Evolutionary conservation across 306 rosid species (phyloP).

Genomic region (Bauhinia variegata): DNA sequence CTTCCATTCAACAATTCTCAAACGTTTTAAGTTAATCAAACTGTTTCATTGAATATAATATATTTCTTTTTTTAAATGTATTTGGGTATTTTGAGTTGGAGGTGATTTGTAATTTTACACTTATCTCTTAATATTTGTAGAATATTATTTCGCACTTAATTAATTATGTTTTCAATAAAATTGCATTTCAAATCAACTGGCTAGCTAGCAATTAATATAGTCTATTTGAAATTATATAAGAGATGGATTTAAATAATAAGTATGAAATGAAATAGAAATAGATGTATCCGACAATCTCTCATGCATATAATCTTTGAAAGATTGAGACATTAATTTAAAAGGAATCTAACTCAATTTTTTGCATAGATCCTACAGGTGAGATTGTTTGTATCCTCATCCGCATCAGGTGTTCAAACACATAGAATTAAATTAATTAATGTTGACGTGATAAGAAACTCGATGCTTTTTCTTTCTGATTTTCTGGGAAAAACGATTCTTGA

Average conservation of each 20-base stretch:
- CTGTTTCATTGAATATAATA: too few relatives aligned
- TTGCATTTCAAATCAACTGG: not conserved
- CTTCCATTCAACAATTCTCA: constrained; percentile 32
- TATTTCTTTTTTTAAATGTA: too few relatives aligned
- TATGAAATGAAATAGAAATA: not conserved
- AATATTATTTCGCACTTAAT: not conserved
- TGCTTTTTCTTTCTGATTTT: constrained; percentile 30
- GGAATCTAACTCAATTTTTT: constrained; percentile 52
- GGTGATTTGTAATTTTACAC: too few relatives aligned
- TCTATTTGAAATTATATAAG: not conserved
- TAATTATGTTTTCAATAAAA: not conserved
- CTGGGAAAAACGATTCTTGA: constrained; percentile 46
- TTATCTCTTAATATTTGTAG: too few relatives aligned
- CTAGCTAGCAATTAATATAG: too few relatives aligned
- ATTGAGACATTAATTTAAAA: constrained; percentile 37
- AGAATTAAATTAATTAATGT: constrained; percentile 36
- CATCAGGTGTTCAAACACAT: constrained; percentile 44
- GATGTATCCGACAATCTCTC: constrained; percentile 46
- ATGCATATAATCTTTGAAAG: constrained; percentile 45
- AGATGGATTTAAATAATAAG: constrained; percentile 1
- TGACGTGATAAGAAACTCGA: constrained; percentile 23
- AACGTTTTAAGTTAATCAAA: not conserved
- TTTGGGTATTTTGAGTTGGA: too few relatives aligned
- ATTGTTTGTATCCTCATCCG: constrained; percentile 33
- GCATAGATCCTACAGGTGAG: constrained; percentile 31